These are phyloP conservation scores for Claviceps fusiformis DNA, from an alignment of 2,329 filamentous ascomycete genomes.

Conservation along the genomic window DNA sequence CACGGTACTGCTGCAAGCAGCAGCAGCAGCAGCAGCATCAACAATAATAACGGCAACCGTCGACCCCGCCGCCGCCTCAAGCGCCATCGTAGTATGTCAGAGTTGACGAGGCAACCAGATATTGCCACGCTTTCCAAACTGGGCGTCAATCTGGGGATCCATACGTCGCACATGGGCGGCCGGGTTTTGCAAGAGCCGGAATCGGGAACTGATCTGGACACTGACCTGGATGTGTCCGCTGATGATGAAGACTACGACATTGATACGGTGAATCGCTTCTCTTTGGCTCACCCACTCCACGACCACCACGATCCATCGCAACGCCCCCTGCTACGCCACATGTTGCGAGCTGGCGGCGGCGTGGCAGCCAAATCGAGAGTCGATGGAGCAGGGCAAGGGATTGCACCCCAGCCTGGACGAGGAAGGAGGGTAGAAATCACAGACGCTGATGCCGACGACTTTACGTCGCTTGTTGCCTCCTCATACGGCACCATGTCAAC, in stretches of 20 bases:
- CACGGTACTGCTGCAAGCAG: slow-evolving; percentile 19
- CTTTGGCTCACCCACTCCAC: slow-evolving; percentile 13
- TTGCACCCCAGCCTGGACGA: slow-evolving; percentile 8
- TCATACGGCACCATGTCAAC: slow-evolving; percentile 22
- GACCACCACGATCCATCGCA: slow-evolving; percentile 5
- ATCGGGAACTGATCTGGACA: slow-evolving; percentile 18
- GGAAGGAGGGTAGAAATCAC: slow-evolving; percentile 6
- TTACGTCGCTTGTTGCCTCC: slow-evolving; percentile 8
- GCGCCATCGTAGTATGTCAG: slow-evolving; percentile 35
- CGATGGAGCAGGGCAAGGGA: slow-evolving; percentile 4
- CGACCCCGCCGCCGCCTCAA: no score
- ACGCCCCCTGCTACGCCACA: slow-evolving; percentile 11
- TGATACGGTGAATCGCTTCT: slow-evolving; percentile 13
- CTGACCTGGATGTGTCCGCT: slow-evolving; percentile 18
- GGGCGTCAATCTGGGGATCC: slow-evolving; percentile 58
- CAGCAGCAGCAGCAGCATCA: slow-evolving; percentile 15
- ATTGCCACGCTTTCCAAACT: slow-evolving; percentile 38
- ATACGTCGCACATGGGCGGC: slow-evolving; percentile 56
- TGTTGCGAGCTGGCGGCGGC: background rate
- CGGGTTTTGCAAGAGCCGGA: slow-evolving; percentile 37
- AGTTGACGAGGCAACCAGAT: slow-evolving; percentile 48
- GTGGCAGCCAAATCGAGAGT: background rate
- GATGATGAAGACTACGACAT: slow-evolving; percentile 17
- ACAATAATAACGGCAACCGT: background rate
- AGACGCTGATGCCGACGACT: background rate